Evolutionary conservation across 208 protist genomes (phyloP), one percentile per base, ranked within the genome.

Genomic region (Vickermania spadyakhi): DNA sequence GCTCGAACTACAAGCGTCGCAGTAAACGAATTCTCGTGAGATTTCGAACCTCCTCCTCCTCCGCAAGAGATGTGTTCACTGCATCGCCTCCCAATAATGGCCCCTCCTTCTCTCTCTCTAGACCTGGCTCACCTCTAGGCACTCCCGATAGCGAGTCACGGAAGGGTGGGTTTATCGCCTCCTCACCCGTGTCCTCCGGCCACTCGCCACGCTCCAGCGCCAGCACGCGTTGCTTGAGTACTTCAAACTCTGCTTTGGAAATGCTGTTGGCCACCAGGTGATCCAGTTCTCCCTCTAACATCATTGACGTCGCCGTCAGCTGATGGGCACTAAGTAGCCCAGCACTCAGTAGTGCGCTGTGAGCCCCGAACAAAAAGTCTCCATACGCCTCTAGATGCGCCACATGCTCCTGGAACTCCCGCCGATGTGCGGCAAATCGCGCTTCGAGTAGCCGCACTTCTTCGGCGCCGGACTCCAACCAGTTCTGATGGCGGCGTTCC

Each of bases 401-500:
- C 7, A 85, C 58, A 59, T 80, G 68, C 28, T 56, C 58, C 56
- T 75, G 68, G 1, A 70, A 58, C 1, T 18, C 21, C 18, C 78
- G 23, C 21, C 68, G 72, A 2, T 75, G 50, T 28, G 79, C 62
- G 60, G 84, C 69, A 30, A 91, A 53, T 41, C 79, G 60, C 21
- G 18, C 52, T 50, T 84, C 75, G 45, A 82, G 56, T 28, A 62
- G 62, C 36, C 52, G 64, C 52, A 76, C 73, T 42, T 84, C 72
- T 23, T 25, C 63, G 26, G 65, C 58, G 5, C 78, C 62, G 0
- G 73, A 61, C 26, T 68, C 56, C 7, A 67, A 28, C 62, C 79
- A 78, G 29, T 71, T 67, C 56, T 64, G 60, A 51, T 77, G 81
- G 29, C 81, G 62, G 7, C 67, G 62, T 23, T 89, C 79, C 21